A percentile compares a stretch with the other conserved stretches of the same genome.
Conservation (phyloP, 805 yeast genomes). For the Zygotorulaspora florentina region DNA sequence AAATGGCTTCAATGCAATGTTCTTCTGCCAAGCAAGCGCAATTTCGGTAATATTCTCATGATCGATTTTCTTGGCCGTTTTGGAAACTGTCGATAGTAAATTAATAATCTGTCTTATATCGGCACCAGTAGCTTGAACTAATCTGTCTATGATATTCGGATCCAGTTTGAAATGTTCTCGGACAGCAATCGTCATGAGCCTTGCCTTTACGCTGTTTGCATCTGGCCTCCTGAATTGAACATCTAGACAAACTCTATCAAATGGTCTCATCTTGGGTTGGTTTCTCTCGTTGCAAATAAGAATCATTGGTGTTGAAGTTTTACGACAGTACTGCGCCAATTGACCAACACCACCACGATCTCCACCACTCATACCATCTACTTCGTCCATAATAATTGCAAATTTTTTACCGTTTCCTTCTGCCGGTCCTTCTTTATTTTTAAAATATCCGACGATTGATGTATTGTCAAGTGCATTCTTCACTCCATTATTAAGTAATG, state of each 20-base stretch:
- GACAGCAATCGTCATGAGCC: conserved; percentile 86
- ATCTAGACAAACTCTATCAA: conserved; percentile 77
- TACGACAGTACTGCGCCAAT: conserved; percentile 78
- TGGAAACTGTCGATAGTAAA: conserved; percentile 76
- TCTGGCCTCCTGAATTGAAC: conserved; percentile 86
- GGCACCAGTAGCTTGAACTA: conserved; percentile 78
- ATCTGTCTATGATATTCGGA: conserved; percentile 73
- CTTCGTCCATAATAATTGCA: conserved; percentile 95
- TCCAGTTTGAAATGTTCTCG: conserved; percentile 80
- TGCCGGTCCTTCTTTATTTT: conserved; percentile 29
- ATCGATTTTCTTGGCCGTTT: conserved; percentile 57
- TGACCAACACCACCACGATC: conserved; percentile 99
- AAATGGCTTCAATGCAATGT: conserved; percentile 85
- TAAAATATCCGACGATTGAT: conserved; percentile 76
- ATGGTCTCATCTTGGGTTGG: conserved; percentile 93
- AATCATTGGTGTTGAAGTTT: conserved; percentile 85
- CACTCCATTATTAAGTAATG: conserved; percentile 62
- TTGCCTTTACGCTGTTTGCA: conserved; percentile 70
- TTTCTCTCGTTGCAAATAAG: conserved; percentile 90
- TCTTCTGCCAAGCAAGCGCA: conserved; percentile 77
- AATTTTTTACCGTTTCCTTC: conserved; percentile 50
- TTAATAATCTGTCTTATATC: conserved; percentile 95
- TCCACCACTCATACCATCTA: conserved; percentile 99
- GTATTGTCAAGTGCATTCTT: conserved; percentile 73
- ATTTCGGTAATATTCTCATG: conserved; percentile 60